These are phyloP conservation scores for Leptographium radiaticola DNA, from an alignment of 2,329 filamentous ascomycete species.

Conservation along the genomic window DNA sequence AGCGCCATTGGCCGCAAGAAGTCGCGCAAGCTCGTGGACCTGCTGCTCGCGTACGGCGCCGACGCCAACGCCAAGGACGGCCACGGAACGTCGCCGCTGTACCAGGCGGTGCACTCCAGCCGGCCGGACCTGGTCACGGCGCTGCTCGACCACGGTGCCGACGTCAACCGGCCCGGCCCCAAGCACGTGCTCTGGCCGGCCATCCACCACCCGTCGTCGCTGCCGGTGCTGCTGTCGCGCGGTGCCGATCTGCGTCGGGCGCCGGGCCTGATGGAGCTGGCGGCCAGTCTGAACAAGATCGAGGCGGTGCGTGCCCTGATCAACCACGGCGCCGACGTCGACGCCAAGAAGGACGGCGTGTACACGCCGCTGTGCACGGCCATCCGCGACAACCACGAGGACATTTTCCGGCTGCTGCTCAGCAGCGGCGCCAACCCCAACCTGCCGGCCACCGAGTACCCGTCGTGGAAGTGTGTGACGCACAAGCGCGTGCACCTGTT, in stretches of 20 bases:
- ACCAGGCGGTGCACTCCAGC: constrained; percentile 43
- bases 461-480: constrained; percentile 15
- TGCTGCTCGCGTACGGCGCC: constrained; percentile 46
- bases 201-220: constrained; percentile 42
- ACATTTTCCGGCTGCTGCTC: constrained; percentile 19
- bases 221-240: constrained; percentile 43
- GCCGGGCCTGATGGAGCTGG: constrained; percentile 52
- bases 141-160: constrained; percentile 42
- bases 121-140: constrained; percentile 42
- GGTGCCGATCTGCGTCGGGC: constrained; percentile 48
- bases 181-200: constrained; percentile 58
- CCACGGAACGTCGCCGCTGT: constrained; percentile 50
- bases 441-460: constrained; percentile 20
- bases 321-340: constrained; percentile 14
- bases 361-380: constrained; percentile 16
- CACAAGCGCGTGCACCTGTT: constrained; percentile 18
- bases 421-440: constrained; percentile 24
- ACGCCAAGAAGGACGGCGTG: constrained; percentile 16
- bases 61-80: constrained; percentile 45
- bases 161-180: constrained; percentile 55
- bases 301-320: constrained; percentile 39
- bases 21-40: constrained; percentile 39
- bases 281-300: constrained; percentile 48
- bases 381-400: constrained; percentile 13
- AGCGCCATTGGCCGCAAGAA: constrained; percentile 46